Base-by-base conservation (phyloP, 768 basidiomycete genomes). In the Mrakia hoshinonis region DNA sequence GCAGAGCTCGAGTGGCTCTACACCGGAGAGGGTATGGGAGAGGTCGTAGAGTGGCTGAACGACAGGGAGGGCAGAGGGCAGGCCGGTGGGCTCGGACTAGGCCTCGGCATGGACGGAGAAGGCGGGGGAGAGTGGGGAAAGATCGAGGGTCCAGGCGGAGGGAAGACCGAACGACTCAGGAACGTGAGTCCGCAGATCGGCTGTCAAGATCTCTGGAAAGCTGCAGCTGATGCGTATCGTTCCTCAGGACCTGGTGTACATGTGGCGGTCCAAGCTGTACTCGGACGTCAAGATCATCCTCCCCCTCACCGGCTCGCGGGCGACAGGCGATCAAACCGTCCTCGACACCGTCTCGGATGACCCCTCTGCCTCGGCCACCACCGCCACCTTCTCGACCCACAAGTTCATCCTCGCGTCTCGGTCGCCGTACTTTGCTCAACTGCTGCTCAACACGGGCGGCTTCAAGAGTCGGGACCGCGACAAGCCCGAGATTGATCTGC, bases 1-100 rank as follows among this genome's bases (percentile, higher is more conserved):
- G 89, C 93, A 62, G 89, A 94, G 77, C 85, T 97, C 47, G 93
- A 96, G 78, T 95, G 92, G 77, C 85, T 97, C 1, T 99, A 98
- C 79, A 96, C 95, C 0, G 91, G 90, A 15, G 87, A 89, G 77
- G 90, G 90, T 39, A 85, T 93, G 73, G 76, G 77, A 15, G 90
- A 91, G 66, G 89, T 89, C 13, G 76, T 77, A 5, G 78, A 79
- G 55, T 78, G 79, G 79, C 76, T 79, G 47, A 70, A 74, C 20
- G 43, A 38, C 29, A 10, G 46, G 18, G 34, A 38, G 18, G 36
- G 34, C 11, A 24, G 38, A 60, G 51, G 36, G 11, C 55, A 31
- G 18, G 39, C 61, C 29, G 36, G 48, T 18, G 26, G 52, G 24
- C 20, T 70, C 39, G 29, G 77, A 89, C 89, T 4, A 3, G 65